Evolutionary conservation across 2,329 filamentous ascomycete species (phyloP), one percentile per base, ranked within the genome.

Genomic region (Penicillium sp.): DNA sequence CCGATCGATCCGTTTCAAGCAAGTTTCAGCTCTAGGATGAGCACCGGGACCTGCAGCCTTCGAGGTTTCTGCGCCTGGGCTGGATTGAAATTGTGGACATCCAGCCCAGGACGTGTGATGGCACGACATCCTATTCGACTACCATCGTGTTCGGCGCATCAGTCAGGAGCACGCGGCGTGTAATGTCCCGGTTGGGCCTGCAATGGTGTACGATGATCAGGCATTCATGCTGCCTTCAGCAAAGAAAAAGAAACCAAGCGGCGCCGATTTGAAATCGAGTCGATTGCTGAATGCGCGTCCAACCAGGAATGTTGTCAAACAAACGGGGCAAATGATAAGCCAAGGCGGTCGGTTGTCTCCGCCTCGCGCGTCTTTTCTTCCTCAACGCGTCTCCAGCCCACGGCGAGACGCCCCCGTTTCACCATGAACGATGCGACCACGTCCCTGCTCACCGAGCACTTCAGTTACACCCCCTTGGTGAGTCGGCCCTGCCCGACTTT

Each of bases 391-490:
- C 35, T 16, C 38, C 16, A 13, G 7, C 11, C 25, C 33, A 18
- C 28, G 33, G 33, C 38, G 34, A 40, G 26, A 40, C 10, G 20
- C 37, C 15, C 31, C 36, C 28, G 37, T 43, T 51, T 59, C 55
- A 60, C 58, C 36, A 66, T 72, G 67, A 67, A 67, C 40, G 67
- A 70, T 51, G 64, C 63, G 37, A 68, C 69, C 4, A 72, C 65
- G 25, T 74, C 80, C 51, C 79, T 97, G 55, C 77, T 97, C 47
- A 96, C 93, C 2, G 93, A 97, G 75, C 93, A 98, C 63, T 86
- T 98, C 58, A 87, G 87, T 51, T 96, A 95, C 58, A 91, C 93
- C 2, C 93, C 91, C 18, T 80, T 95, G 52, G 90, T 94, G 69
- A 60, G 85, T 73, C 36, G 23, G 26, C 18, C 21, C 23, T 6